Base-by-base conservation (phyloP, 768 basidiomycete genomes). In the Xerocomus brunneocitrinus region DNA sequence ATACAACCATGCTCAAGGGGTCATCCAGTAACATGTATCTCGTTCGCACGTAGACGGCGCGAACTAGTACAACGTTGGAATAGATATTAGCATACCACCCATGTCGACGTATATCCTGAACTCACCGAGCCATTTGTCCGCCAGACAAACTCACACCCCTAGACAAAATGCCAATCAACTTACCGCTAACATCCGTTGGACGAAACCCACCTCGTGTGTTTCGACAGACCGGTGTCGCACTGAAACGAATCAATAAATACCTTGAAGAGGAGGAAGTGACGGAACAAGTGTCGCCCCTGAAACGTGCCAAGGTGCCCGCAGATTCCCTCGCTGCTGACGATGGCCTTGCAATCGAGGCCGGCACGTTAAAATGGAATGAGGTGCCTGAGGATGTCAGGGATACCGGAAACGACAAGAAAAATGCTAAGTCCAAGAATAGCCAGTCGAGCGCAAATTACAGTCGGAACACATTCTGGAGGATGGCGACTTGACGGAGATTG, bases 21-120 rank as follows among this genome's bases (percentile, higher is more conserved):
- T 91, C 90, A 59, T 92, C 89, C 40, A 92, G 67, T n/a, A 92
- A 72, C 0, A 91, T 81, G 55, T 79, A 84, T 67, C 78, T 79
- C 25, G 82, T 84, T 14, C 77, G 73, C 25, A 85, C 83, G 67
- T 92, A 93, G 0, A 90, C 84, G 1, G 91, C 90, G 13, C 91
- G 81, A 10, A 90, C 91, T 9, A 93, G 77, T 0, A 89, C 89
- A 16, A 92, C 87, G 56, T 87, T 85, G n/a, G 10, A 49, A 38
- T 3, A 0, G 4, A 2, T 2, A 38, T 69, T 1, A 68, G 51
- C 31, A 5, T 13, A 46, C 28, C 3, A n/a, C 24, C 3, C 0
- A 27, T 28, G 8, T 48, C 6, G 8, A 19, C 9, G 34, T 5
- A n/a, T 8, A 9, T n/a, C n/a, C 7, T 1, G 3, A 25, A 57